phyloP scores from a whole-genome alignment of 495 filamentous ascomycete species.

The Recurvomyces mirabilis region DNA sequence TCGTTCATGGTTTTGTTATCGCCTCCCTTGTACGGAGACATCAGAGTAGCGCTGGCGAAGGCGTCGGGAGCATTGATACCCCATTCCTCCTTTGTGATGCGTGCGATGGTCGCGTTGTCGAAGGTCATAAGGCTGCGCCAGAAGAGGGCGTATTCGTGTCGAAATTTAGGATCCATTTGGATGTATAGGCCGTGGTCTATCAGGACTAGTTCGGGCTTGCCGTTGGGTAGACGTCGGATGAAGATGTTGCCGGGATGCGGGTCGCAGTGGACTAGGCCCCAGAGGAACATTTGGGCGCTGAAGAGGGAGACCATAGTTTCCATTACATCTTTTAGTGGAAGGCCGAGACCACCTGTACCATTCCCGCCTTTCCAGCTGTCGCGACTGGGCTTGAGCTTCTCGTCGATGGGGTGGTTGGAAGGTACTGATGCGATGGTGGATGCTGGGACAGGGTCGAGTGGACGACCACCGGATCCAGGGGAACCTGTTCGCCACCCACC shows the following conservation, averaged over 20 bases:
- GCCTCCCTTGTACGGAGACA: slow-evolving; percentile 84
- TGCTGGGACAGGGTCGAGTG: slow-evolving; percentile 43
- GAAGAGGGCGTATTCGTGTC: slow-evolving; percentile 80
- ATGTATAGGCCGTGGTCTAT: slow-evolving; percentile 97
- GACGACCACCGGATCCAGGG: slow-evolving; percentile 61
- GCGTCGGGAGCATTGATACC: slow-evolving; percentile 80
- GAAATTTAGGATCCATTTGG: slow-evolving; percentile 71
- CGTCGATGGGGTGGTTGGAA: slow-evolving; percentile 28
- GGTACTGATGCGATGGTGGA: slow-evolving; percentile 35
- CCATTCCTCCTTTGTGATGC: slow-evolving; percentile 64
- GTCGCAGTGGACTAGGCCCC: slow-evolving; percentile 88
- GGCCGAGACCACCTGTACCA: slow-evolving; percentile 65
- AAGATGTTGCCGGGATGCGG: slow-evolving; percentile 97
- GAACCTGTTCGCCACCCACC: slow-evolving; percentile 65
- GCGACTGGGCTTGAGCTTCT: slow-evolving; percentile 65
- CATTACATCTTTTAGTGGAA: slow-evolving; percentile 79
- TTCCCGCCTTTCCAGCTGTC: slow-evolving; percentile 63
- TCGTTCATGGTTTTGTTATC: slow-evolving; percentile 50
- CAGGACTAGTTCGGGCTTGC: slow-evolving; percentile 77
- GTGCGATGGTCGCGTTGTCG: slow-evolving; percentile 67
- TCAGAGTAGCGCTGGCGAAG: slow-evolving; percentile 79
- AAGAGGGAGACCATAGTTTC: slow-evolving; percentile 92
- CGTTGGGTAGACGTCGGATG: slow-evolving; percentile 70
- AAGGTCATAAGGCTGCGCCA: slow-evolving; percentile 92
- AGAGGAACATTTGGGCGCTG: slow-evolving; percentile 92